Base-by-base conservation (phyloP, 129 eudicot species). In the Mikania micrantha region DNA sequence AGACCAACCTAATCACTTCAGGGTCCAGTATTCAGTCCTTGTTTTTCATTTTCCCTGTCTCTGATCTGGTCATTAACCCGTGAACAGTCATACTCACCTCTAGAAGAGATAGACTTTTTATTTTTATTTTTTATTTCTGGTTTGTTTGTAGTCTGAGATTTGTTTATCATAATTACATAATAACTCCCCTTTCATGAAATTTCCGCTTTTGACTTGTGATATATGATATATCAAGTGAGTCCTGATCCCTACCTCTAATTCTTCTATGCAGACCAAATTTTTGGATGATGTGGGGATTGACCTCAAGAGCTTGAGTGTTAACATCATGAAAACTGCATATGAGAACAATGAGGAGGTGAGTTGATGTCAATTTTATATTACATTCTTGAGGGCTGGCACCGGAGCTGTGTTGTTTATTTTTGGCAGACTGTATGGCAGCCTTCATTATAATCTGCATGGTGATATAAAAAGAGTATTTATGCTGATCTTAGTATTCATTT, bases 231-330 rank as follows among this genome's bases (percentile, higher is more conserved):
- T 31, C 20, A 11, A 54, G 68, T 28, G 45, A 42, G n/a, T 64
- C 25, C 27, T 44, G 8, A 64, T 49, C 40, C 22, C 28, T 45
- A 20, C 3, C 9, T 60, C 6, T 21, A 60, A 58, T 32, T 77
- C 38, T 54, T 59, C 64, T 28, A 27, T 56, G 73, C 91, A 85
- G 96, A 68, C 67, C 20, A n/a, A 35, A 11, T 88, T 72, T 50
- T 50, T 78, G 71, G 81, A 73, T 44, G 79, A 82, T 31, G 60
- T 61, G 58, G 81, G 49, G 25, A 64, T 69, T 25, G 91, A 84
- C 60, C 25, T 85, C 0, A 84, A 80, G 74, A 78, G 78, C 84
- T 69, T 80, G 76, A 85, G 95, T 74, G 32, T 73, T 60, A 83
- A 67, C 69, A 74, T 88, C 53, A 54, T 66, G 71, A 85, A 78